Percentiles rank a stretch among this genome's conserved stretches.
Evolutionary conservation across 2,329 filamentous ascomycete species (phyloP).

Genomic region (Chaetothyriales sp.): DNA sequence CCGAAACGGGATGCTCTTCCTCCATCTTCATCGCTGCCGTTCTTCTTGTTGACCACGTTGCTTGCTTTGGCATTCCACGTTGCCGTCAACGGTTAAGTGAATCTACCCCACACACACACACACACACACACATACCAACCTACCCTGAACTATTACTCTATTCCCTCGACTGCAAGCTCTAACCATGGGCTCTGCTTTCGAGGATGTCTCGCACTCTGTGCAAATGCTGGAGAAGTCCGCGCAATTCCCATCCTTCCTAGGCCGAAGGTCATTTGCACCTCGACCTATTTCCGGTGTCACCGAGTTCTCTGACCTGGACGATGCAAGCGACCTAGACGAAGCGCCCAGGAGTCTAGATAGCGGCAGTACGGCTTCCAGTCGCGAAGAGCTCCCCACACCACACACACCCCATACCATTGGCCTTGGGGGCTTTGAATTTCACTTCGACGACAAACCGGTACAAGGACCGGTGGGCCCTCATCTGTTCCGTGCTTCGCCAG

Average conservation of each 20-base stretch:
- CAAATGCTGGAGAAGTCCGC: constrained; percentile 14
- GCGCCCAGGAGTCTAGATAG: constrained; percentile 12
- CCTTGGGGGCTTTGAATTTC: constrained; percentile 46
- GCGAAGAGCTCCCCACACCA: constrained; percentile 69
- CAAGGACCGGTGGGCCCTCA: constrained; percentile 72
- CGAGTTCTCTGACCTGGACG: constrained; percentile 24
- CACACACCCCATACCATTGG: constrained; percentile 46
- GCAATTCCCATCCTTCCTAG: constrained; percentile 9
- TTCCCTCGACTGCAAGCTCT: not conserved
- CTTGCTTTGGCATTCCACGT: not conserved
- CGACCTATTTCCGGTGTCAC: constrained; percentile 22
- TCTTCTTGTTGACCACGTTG: not conserved
- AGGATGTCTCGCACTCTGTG: not conserved
- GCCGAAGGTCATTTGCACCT: constrained; percentile 8
- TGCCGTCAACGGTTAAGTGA: not conserved
- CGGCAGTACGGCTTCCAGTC: constrained; percentile 70
- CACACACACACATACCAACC: not conserved
- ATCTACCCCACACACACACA: not conserved
- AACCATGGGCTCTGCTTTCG: not conserved
- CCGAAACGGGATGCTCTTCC: not conserved
- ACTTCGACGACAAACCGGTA: constrained; percentile 33
- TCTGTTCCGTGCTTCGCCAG: constrained; percentile 53
- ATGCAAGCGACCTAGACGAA: constrained; percentile 21
- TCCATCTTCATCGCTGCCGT: not conserved
- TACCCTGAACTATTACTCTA: not conserved